Evolutionary conservation across 2,329 filamentous ascomycete species (phyloP).

Genomic region (Sclerotinia glacialis): DNA sequence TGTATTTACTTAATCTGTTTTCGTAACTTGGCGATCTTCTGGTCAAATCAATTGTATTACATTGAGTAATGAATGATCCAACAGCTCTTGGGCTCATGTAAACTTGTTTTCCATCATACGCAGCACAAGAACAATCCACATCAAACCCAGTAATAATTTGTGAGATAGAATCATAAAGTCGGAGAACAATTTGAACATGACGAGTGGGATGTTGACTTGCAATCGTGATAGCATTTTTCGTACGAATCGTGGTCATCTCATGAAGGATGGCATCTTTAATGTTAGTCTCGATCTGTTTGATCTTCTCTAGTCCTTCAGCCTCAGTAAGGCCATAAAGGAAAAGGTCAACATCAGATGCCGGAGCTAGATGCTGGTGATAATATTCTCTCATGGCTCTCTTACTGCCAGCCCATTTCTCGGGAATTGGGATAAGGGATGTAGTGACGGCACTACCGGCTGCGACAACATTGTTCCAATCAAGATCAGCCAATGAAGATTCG

Average conservation of each 20-base stretch:
- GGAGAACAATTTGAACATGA: constrained; percentile 79
- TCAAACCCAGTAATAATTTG: constrained; percentile 88
- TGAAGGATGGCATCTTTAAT: constrained; percentile 74
- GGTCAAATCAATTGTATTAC: constrained; percentile 75
- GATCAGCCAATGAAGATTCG: constrained; percentile 69
- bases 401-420: constrained; percentile 56
- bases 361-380: constrained; percentile 78
- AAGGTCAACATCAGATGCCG: constrained; percentile 82
- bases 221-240: constrained; percentile 85
- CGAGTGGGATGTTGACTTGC: constrained; percentile 79
- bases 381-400: constrained; percentile 67
- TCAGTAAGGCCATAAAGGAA: constrained; percentile 80
- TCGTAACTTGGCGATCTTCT: constrained; percentile 84
- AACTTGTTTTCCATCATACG: constrained; percentile 77
- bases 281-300: constrained; percentile 73
- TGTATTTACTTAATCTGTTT: constrained; percentile 82
- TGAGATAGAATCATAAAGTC: constrained; percentile 78
- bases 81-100: constrained; percentile 75
- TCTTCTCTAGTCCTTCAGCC: constrained; percentile 76
- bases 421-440: constrained; percentile 72
- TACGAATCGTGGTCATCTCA: constrained; percentile 81
- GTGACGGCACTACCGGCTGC: constrained; percentile 78
- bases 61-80: constrained; percentile 76
- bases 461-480: constrained; percentile 81
- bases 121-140: constrained; percentile 78